Evolutionary conservation across 2,329 filamentous ascomycete species (phyloP), one percentile per base, ranked within the genome.

Genomic region (Aspergillus ochraceoroseus): DNA sequence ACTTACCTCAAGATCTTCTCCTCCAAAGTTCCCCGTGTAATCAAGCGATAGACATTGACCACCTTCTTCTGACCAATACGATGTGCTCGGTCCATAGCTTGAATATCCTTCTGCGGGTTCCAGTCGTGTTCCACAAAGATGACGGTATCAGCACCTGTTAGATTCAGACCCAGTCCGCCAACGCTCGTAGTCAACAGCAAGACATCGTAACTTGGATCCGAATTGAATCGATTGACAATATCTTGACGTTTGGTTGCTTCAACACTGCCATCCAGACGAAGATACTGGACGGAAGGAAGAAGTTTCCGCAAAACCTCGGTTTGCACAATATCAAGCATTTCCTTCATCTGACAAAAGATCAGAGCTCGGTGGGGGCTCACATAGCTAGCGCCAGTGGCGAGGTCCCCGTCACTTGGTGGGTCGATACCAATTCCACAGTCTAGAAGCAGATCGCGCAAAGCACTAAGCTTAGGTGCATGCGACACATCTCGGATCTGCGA

Each of bases 51-150:
- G 11, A 98, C 92, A 59, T 98, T 98, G 54, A 98, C 92, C 25
- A 96, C 92, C 77, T 96, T 98, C 80, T 98, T 98, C 71, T 98
- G 92, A 2, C 92, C 92, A 56, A 98, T 96, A 54, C 92, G 83
- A 73, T 98, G 92, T 6, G 92, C 92, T 45, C 92, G 87, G 62
- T 98, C 92, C 92, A 98, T 98, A 52, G 92, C 92, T 62, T 98
- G 92, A 53, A 98, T 79, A 66, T 98, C 92, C 66, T 95, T 95
- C 63, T 98, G 92, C 20, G 92, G 92, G 62, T 98, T 98, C 92
- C 92, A 98, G 66, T 98, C 92, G 66, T 98, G 94, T 67, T 98
- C 92, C 19, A 98, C 94, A 58, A 98, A 98, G 55, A 98, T 98
- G 64, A 98, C 92, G 0, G 92, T 98, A 66, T 98, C 92, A 3